Evolutionary conservation across 306 rosid species (phyloP).

Genomic region (Cucurbita ficifolia): DNA sequence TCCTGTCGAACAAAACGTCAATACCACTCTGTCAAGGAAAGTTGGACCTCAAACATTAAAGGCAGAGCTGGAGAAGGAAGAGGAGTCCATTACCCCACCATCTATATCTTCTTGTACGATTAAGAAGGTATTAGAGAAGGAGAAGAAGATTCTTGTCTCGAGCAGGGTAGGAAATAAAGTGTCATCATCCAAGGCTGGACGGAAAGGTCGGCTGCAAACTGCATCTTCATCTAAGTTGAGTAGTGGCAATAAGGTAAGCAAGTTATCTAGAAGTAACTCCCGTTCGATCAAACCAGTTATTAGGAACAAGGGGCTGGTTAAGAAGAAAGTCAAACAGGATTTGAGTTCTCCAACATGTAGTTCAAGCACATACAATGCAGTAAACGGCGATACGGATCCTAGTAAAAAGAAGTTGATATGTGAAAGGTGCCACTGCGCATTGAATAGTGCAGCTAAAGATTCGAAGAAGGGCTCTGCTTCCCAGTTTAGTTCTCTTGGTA

Average conservation of each 20-base stretch:
- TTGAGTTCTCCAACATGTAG: conserved; percentile 22
- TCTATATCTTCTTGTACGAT: conserved; percentile 13
- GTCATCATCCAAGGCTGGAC: conserved; percentile 24
- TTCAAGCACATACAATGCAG: conserved; percentile 27
- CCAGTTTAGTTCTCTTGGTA: conserved; percentile 18
- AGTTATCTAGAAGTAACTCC: conserved; percentile 35
- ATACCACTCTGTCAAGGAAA: conserved; percentile 20
- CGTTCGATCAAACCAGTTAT: conserved; percentile 45
- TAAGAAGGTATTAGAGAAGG: conserved; percentile 23
- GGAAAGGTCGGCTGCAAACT: conserved; percentile 53
- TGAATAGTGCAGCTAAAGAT: conserved; percentile 30
- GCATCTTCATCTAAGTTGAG: conserved; percentile 35
- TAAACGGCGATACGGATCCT: conserved; percentile 28
- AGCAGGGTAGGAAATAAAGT: conserved; percentile 39
- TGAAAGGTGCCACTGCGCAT: conserved; percentile 66
- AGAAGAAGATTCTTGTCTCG: conserved; percentile 25
- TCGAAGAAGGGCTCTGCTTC: conserved; percentile 21
- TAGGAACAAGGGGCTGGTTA: conserved; percentile 50
- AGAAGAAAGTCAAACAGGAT: conserved; percentile 61
- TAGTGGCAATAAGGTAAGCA: conserved; percentile 37
- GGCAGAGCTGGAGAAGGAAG: conserved; percentile 17
- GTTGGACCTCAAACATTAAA: conserved; percentile 25
- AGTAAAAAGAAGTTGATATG: conserved; percentile 41
- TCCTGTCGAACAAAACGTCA: conserved; percentile 15
- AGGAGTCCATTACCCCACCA: conserved; percentile 11